Evolutionary conservation across 306 rosid genomes (phyloP), one percentile per base, ranked within the genome.

Genomic region (Hippophae rhamnoides): DNA sequence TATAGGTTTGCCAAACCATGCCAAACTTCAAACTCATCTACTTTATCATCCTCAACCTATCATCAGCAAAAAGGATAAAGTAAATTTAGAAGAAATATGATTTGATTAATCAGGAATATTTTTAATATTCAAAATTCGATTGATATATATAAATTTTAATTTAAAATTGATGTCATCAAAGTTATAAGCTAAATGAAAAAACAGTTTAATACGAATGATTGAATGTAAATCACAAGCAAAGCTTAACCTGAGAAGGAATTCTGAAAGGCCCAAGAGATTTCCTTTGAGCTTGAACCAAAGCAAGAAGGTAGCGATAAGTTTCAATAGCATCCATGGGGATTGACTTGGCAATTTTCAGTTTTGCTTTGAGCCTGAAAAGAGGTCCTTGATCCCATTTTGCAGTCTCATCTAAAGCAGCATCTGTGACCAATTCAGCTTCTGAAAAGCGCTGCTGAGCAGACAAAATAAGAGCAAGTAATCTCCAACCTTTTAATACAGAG

Each of bases 261-360:
- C 38, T 31, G 5, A 31, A 31, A 31, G 38, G 38, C 38, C 70
- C 58, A 69, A 73, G 76, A 66, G 70, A 52, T 61, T 85, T 89
- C 63, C 76, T 84, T 57, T 66, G 76, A 47, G 88, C 86, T 82
- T 77, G 85, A 74, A 88, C 76, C 63, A 78, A 61, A 56, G 99
- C 76, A 41, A 92, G 79, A 82, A 92, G 78, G 73, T 83, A 67
- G 80, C 94, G 83, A 74, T 85, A 88, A 62, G 88, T 88, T 76
- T 92, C 99, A 69, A 88, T 78, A 52, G 99, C 96, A 73, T 83
- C 85, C 76, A 85, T 92, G 46, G 99, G 99, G 61, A 73, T 84
- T 74, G 85, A 74, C 76, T 72, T 85, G 58, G 95, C 55, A 73
- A 92, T 79, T 82, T 82, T 89, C 58, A 92, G 88, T 13, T 82